Evolutionary conservation across 345 rosid genomes (phyloP).

Genomic region (Carallia pectinifolia): DNA sequence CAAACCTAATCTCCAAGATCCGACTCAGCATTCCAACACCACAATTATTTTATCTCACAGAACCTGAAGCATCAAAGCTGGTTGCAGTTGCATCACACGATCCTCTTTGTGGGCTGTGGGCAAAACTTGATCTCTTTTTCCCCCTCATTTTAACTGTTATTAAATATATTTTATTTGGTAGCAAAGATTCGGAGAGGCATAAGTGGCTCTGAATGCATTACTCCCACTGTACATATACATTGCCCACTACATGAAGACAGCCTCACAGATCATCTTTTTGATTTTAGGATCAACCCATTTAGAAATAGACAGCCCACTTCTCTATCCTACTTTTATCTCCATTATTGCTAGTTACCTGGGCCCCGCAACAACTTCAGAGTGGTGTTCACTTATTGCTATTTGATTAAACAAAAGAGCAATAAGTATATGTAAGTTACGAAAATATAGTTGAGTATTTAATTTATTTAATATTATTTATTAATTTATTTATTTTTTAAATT

Average conservation of each 20-base stretch:
- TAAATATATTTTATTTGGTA: slow-evolving; percentile 7
- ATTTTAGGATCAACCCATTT: slow-evolving; percentile 16
- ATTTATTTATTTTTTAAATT: too few relatives aligned
- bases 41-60: slow-evolving; percentile 31
- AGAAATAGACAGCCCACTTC: slow-evolving; percentile 22
- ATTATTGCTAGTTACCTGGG: slow-evolving; percentile 27
- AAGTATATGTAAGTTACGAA: too few relatives aligned
- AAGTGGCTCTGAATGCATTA: slow-evolving; percentile 33
- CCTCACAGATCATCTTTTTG: slow-evolving; percentile 32
- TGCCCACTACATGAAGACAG: slow-evolving; percentile 30
- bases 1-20: slow-evolving; percentile 23
- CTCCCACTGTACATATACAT: slow-evolving; percentile 28
- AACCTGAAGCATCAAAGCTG: slow-evolving; percentile 37
- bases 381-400: slow-evolving; percentile 4
- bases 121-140: slow-evolving; percentile 19
- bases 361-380: slow-evolving; percentile 7
- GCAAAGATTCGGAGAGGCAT: slow-evolving; percentile 33
- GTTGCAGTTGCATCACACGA: slow-evolving; percentile 29
- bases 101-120: slow-evolving; percentile 10
- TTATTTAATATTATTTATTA: too few relatives aligned
- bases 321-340: slow-evolving; percentile 17
- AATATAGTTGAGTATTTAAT: too few relatives aligned
- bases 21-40: slow-evolving; percentile 42
- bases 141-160: background rate
- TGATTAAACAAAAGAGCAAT: background rate